A percentile compares a stretch with the other conserved stretches of the same genome.
Conservation (phyloP, 176 grass and related monocot species). For the Cenchrus purpureus region DNA sequence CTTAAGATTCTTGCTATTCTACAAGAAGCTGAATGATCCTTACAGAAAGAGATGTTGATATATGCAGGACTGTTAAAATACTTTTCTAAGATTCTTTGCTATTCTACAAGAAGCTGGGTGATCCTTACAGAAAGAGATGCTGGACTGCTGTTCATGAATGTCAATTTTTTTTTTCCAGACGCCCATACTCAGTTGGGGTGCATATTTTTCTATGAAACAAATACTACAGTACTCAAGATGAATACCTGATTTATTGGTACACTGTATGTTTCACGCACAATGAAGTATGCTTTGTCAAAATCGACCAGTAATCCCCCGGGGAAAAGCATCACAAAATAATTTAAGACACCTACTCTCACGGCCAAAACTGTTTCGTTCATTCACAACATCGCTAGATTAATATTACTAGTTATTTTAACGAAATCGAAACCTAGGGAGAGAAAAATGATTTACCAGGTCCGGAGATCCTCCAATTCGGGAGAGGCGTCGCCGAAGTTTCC, state of each 20-base stretch:
- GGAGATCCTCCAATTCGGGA: conserved; percentile 80
- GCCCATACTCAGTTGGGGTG: background rate
- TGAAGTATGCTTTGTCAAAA: conserved; percentile 14
- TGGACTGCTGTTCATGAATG: background rate
- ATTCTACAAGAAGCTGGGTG: background rate
- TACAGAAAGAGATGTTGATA: no score
- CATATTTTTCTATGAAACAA: background rate
- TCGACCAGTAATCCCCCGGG: background rate
- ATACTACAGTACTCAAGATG: background rate
- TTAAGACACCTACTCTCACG: background rate
- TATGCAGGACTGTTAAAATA: no score
- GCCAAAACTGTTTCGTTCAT: background rate
- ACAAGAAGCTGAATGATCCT: background rate
- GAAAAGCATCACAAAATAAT: background rate
- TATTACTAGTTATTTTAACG: background rate
- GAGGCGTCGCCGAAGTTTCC: conserved; percentile 8
- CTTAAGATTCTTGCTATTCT: background rate
- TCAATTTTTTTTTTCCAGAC: background rate
- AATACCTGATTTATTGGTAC: no score
- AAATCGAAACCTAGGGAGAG: background rate
- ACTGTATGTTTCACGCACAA: background rate
- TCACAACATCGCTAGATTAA: background rate
- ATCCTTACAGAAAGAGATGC: no score
- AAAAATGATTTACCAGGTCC: conserved; percentile 54
- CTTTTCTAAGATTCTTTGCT: background rate